Conservation (phyloP, 306 rosid genomes). For the Ziziphus jujuba region DNA sequence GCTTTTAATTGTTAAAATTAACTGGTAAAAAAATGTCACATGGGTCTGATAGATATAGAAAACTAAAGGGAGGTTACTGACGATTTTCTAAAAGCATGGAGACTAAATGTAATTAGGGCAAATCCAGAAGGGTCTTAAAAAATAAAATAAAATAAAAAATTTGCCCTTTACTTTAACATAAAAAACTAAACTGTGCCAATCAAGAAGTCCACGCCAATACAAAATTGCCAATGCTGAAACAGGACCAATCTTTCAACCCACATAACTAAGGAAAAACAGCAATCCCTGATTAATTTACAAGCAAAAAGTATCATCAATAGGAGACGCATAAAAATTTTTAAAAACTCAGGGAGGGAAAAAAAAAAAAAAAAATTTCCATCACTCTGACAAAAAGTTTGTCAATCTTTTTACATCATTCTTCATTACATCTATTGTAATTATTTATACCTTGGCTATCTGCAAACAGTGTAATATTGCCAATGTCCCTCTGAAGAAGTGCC, state of each 20-base stretch:
- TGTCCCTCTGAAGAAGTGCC: constrained; percentile 85
- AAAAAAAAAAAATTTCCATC: not conserved
- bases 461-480: constrained; percentile 87
- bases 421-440: not conserved
- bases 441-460: constrained; percentile 89
- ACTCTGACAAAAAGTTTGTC: constrained; percentile 15
- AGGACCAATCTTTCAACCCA: not conserved
- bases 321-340: not conserved
- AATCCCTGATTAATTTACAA: not conserved
- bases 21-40: too few species aligned
- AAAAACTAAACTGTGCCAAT: constrained; percentile 8
- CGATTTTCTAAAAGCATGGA: too few species aligned
- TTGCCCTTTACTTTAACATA: too few species aligned
- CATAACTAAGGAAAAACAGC: not conserved
- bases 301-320: too few species aligned
- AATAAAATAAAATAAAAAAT: too few species aligned
- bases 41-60: too few species aligned
- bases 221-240: not conserved
- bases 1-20: too few species aligned
- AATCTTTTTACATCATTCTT: not conserved
- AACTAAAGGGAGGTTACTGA: too few species aligned
- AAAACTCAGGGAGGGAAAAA: not conserved
- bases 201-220: constrained; percentile 3
- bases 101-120: too few species aligned
- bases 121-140: too few species aligned